A percentile compares a stretch with the other conserved stretches of the same genome.
Evolutionary conservation across 225 moss, liverwort and hornwort species (phyloP).

Genomic region (Bryoerythrophyllum caledonicum): DNA sequence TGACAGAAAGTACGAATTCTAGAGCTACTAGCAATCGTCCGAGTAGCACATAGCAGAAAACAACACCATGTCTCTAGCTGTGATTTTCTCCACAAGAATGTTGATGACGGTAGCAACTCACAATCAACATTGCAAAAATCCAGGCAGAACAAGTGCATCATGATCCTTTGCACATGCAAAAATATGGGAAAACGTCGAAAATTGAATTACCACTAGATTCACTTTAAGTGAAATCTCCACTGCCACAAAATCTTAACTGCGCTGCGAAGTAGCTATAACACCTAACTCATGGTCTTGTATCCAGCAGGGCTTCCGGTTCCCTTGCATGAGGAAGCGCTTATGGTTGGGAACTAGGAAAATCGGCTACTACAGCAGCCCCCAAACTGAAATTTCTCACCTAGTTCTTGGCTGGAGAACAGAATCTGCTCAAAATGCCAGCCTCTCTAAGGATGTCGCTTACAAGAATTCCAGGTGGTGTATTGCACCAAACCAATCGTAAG

Average conservation of each 20-base stretch:
- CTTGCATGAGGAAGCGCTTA: constrained; percentile 34
- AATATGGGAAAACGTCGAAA: constrained; percentile 31
- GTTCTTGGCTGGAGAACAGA: constrained; percentile 31
- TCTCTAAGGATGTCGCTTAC: constrained; percentile 25
- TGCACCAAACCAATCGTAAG: constrained; percentile 32
- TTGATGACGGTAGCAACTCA: constrained; percentile 7
- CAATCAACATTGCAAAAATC: constrained; percentile 17
- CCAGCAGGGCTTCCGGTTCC: constrained; percentile 35
- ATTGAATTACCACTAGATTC: constrained; percentile 30
- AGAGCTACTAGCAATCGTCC: background rate
- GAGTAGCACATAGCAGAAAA: constrained; percentile 4
- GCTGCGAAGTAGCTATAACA: constrained; percentile 30
- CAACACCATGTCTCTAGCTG: constrained; percentile 13
- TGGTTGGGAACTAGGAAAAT: constrained; percentile 35
- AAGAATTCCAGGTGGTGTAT: constrained; percentile 31
- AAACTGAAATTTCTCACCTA: constrained; percentile 46
- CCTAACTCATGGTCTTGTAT: constrained; percentile 29
- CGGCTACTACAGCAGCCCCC: constrained; percentile 30
- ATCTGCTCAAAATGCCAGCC: constrained; percentile 46
- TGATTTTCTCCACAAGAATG: constrained; percentile 14
- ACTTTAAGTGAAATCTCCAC: constrained; percentile 5
- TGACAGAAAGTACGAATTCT: background rate
- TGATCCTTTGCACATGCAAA: constrained; percentile 19
- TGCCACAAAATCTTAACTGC: constrained; percentile 23
- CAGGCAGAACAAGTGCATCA: constrained; percentile 13